Conservation (phyloP, 495 filamentous ascomycete genomes). For the Lasiosphaeria ovina region DNA sequence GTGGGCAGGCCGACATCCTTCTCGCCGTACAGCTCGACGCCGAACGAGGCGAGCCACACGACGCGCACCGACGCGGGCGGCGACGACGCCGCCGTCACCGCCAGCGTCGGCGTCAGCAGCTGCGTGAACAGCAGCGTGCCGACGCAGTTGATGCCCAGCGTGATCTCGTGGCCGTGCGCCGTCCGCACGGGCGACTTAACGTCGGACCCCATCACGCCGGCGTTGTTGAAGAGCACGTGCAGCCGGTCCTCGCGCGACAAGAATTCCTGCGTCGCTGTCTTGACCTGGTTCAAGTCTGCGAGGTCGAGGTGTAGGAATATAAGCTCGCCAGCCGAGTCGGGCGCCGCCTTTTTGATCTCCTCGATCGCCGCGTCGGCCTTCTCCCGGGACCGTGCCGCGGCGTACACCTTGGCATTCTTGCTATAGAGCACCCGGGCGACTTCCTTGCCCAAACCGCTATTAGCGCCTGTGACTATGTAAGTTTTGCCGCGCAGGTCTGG, state of each 20-base stretch:
- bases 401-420: slow-evolving; percentile 50
- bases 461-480: slow-evolving; percentile 51
- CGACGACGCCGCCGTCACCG: slow-evolving; percentile 27
- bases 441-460: slow-evolving; percentile 47
- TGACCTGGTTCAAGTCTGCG: slow-evolving; percentile 33
- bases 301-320: slow-evolving; percentile 35
- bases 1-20: slow-evolving; percentile 22
- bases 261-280: slow-evolving; percentile 30
- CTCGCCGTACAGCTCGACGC: slow-evolving; percentile 5
- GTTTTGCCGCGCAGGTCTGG: slow-evolving; percentile 31
- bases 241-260: slow-evolving; percentile 31
- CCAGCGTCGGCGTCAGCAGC: slow-evolving; percentile 39
- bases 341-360: slow-evolving; percentile 18
- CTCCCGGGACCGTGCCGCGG: slow-evolving; percentile 43
- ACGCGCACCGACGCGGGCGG: slow-evolving; percentile 36
- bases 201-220: slow-evolving; percentile 30
- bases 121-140: slow-evolving; percentile 43
- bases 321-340: slow-evolving; percentile 29
- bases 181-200: slow-evolving; percentile 20
- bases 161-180: slow-evolving; percentile 40
- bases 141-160: slow-evolving; percentile 43
- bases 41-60: slow-evolving; percentile 41
- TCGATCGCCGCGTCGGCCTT: slow-evolving; percentile 28
- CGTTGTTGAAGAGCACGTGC: slow-evolving; percentile 42
- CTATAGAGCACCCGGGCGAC: slow-evolving; percentile 45